Conservation (phyloP, 2,329 filamentous ascomycete species). For the Pochonia chlamydosporia region DNA sequence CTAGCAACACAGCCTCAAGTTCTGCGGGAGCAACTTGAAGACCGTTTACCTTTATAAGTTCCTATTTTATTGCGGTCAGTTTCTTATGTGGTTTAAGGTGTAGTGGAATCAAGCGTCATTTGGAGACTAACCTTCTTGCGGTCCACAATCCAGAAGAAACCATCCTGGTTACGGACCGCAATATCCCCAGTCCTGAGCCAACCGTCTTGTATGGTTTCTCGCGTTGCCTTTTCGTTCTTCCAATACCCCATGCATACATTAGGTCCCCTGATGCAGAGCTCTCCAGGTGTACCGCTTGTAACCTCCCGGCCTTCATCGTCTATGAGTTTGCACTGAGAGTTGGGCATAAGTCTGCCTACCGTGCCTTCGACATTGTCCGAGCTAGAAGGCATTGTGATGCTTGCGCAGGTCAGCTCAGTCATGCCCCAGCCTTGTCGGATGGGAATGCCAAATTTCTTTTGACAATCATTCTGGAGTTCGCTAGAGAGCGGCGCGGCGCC, state of each 20-base stretch:
- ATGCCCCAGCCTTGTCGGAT: slow-evolving; percentile 55
- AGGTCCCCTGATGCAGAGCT: slow-evolving; percentile 49
- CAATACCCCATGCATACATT: slow-evolving; percentile 56
- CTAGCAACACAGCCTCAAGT: slow-evolving; percentile 44
- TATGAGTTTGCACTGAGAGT: slow-evolving; percentile 47
- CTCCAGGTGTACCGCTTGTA: slow-evolving; percentile 39
- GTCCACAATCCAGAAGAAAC: slow-evolving; percentile 39
- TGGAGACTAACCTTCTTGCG: slow-evolving; percentile 38
- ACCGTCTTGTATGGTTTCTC: slow-evolving; percentile 43
- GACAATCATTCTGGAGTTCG: slow-evolving; percentile 39
- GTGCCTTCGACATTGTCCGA: slow-evolving; percentile 30
- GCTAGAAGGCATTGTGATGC: slow-evolving; percentile 34
- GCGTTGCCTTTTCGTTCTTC: slow-evolving; percentile 49
- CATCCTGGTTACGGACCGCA: slow-evolving; percentile 39
- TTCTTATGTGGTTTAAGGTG: not conserved
- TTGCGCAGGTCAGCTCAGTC: slow-evolving; percentile 46
- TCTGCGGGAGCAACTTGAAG: slow-evolving; percentile 57
- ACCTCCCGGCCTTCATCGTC: slow-evolving; percentile 48
- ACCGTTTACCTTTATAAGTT: slow-evolving; percentile 55
- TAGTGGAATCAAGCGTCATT: no score
- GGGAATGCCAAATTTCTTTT: slow-evolving; percentile 31
- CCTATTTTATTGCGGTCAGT: slow-evolving; percentile 26
- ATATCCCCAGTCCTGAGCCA: slow-evolving; percentile 58
- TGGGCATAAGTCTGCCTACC: slow-evolving; percentile 48
- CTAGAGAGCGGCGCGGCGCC: slow-evolving; percentile 48